A percentile compares a stretch with the other conserved stretches of the same genome.
phyloP scores from a whole-genome alignment of 495 filamentous ascomycete genomes.

The Talaromyces borbonicus region DNA sequence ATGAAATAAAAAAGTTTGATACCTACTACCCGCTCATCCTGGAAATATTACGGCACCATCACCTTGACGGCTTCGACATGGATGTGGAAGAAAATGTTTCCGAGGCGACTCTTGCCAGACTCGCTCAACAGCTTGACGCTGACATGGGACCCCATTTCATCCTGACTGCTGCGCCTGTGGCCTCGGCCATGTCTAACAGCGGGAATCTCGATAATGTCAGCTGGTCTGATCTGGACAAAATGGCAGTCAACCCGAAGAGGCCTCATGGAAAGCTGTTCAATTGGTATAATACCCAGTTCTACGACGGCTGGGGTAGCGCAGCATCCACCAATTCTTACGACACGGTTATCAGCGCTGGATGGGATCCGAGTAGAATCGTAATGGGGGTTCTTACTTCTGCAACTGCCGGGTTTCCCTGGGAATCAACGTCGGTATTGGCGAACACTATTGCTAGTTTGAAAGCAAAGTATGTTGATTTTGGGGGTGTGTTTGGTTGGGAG shows the following conservation, averaged over 20 bases:
- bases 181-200: slow-evolving; percentile 18
- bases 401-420: slow-evolving; percentile 38
- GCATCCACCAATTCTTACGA: slow-evolving; percentile 37
- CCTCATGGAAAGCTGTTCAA: slow-evolving; percentile 25
- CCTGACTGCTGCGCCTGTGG: slow-evolving; percentile 59
- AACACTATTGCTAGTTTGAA: slow-evolving; percentile 22
- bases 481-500: slow-evolving; percentile 64
- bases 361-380: slow-evolving; percentile 45
- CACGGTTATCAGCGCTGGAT: slow-evolving; percentile 39
- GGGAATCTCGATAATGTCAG: slow-evolving; percentile 7
- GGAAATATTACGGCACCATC: slow-evolving; percentile 34
- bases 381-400: slow-evolving; percentile 51
- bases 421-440: slow-evolving; percentile 22
- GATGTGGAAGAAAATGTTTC: slow-evolving; percentile 61
- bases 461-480: slow-evolving; percentile 41
- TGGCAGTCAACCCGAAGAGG: neutral
- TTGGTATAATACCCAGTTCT: slow-evolving; percentile 67
- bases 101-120: slow-evolving; percentile 41
- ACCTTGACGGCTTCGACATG: slow-evolving; percentile 53
- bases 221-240: slow-evolving; percentile 1
- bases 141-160: slow-evolving; percentile 55
- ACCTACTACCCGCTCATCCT: slow-evolving; percentile 47
- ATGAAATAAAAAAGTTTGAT: slow-evolving; percentile 41
- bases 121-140: slow-evolving; percentile 47
- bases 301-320: slow-evolving; percentile 53